Conservation (phyloP, 129 eudicot genomes). For the Logfia minima region DNA sequence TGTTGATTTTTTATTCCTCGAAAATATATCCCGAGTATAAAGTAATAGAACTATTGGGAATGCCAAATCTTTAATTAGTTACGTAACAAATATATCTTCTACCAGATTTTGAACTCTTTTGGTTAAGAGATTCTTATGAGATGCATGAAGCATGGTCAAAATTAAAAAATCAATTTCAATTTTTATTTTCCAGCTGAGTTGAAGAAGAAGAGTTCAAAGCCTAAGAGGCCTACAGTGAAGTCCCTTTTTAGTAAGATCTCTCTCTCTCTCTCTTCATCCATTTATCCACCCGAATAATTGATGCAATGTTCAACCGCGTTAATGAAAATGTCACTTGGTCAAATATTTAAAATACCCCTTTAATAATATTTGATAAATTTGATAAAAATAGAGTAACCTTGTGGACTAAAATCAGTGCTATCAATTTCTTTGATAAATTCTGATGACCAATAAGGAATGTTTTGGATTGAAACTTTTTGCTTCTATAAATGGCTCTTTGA, state of each 20-base stretch:
- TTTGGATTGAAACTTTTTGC: background rate
- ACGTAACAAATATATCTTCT: background rate
- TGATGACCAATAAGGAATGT: no score
- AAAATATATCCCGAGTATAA: constrained; percentile 6
- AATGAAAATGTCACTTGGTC: background rate
- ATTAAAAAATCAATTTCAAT: background rate
- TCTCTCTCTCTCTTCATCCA: background rate
- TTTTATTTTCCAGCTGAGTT: constrained; percentile 66
- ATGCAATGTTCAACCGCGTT: background rate
- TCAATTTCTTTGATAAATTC: no score
- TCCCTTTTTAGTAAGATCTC: constrained; percentile 84
- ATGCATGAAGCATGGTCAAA: constrained; percentile 5
- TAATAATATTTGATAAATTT: no score
- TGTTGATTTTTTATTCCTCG: background rate
- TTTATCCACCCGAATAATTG: background rate
- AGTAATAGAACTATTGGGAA: constrained; percentile 11
- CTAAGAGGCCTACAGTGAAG: constrained; percentile 95
- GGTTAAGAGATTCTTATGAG: background rate
- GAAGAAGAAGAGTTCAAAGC: constrained; percentile 88
- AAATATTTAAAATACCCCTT: background rate
- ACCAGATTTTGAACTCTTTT: constrained; percentile 6
- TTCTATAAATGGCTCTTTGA: background rate
- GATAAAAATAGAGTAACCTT: background rate
- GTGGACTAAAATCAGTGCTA: background rate
- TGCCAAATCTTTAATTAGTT: background rate